A percentile compares a stretch with the other conserved stretches of the same genome.
Evolutionary conservation across 2,329 filamentous ascomycete genomes (phyloP).

Genomic region (Aaosphaeria arxii): DNA sequence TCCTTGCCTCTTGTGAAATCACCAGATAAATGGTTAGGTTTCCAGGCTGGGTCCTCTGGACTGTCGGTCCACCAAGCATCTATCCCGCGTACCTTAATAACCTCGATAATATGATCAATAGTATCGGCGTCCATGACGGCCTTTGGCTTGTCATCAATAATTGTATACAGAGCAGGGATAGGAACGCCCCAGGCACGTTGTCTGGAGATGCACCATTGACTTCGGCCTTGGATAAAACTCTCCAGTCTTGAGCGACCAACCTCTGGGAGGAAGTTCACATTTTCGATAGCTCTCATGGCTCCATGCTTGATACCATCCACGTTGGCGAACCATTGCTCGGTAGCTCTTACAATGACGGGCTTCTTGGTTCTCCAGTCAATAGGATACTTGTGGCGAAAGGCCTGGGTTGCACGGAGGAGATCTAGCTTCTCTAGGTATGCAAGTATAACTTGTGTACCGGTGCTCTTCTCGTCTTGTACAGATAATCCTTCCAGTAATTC

Average conservation of each 20-base stretch:
- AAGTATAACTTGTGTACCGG: conserved; percentile 59
- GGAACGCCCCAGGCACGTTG: conserved; percentile 96
- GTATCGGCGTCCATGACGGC: conserved; percentile 77
- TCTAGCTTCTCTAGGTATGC: conserved; percentile 55
- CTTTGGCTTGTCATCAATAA: conserved; percentile 56
- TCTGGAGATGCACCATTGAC: conserved; percentile 96
- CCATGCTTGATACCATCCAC: conserved; percentile 76
- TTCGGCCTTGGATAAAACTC: conserved; percentile 82
- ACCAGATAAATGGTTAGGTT: conserved; percentile 61
- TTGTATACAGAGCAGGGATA: conserved; percentile 83
- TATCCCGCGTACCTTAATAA: conserved; percentile 74
- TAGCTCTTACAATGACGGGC: conserved; percentile 86
- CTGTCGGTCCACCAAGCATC: conserved; percentile 93
- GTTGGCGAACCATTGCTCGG: conserved; percentile 97
- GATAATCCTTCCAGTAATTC: conserved; percentile 65
- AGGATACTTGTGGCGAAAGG: conserved; percentile 86
- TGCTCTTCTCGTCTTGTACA: conserved; percentile 65
- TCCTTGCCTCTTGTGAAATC: conserved; percentile 75
- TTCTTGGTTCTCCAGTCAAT: conserved; percentile 97
- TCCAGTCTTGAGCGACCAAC: conserved; percentile 71
- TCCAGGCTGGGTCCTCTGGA: conserved; percentile 72
- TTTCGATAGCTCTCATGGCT: conserved; percentile 66
- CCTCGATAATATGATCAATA: conserved; percentile 78
- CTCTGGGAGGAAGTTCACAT: conserved; percentile 76
- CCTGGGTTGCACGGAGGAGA: conserved; percentile 66